phyloP scores from a whole-genome alignment of 495 filamentous ascomycete species.

The Aspergillus wentii region DNA sequence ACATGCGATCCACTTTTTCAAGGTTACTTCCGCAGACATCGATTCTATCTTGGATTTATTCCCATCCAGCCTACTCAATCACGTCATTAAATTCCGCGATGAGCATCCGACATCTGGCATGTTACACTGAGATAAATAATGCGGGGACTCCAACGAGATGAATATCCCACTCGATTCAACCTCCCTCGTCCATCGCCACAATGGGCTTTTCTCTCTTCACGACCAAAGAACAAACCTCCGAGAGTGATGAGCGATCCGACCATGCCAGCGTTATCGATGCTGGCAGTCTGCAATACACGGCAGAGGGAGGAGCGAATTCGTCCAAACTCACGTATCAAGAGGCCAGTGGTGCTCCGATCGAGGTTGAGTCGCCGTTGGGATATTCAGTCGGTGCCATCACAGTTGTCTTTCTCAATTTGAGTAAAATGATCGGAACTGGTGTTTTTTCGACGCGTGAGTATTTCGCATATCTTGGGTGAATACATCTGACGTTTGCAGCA shows the following conservation, averaged over 20 bases:
- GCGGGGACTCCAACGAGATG: too few relatives aligned
- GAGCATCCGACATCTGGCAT: background rate
- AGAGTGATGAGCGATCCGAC: slow-evolving; percentile 2
- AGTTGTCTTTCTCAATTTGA: slow-evolving; percentile 57
- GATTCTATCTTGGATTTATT: too few relatives aligned
- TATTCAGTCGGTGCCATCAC: slow-evolving; percentile 52
- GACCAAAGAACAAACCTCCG: background rate
- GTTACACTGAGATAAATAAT: too few relatives aligned
- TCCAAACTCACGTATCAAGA: slow-evolving; percentile 56
- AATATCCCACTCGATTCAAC: background rate
- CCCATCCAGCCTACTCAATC: background rate
- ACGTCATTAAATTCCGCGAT: background rate
- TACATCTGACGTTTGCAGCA: slow-evolving; percentile 26
- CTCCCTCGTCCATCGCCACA: too few relatives aligned
- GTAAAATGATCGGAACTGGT: slow-evolving; percentile 63
- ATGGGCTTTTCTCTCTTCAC: background rate
- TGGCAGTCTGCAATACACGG: slow-evolving; percentile 44
- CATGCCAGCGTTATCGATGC: slow-evolving; percentile 13
- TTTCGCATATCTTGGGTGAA: background rate
- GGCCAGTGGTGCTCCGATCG: slow-evolving; percentile 58
- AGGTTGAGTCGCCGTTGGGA: slow-evolving; percentile 52
- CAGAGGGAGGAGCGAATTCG: slow-evolving; percentile 52
- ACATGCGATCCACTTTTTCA: too few relatives aligned
- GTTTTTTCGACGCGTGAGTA: slow-evolving; percentile 59
- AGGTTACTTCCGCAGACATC: background rate